Evolutionary conservation across 2,329 filamentous ascomycete genomes (phyloP).

Genomic region (Torrubiellomyces zombiae): DNA sequence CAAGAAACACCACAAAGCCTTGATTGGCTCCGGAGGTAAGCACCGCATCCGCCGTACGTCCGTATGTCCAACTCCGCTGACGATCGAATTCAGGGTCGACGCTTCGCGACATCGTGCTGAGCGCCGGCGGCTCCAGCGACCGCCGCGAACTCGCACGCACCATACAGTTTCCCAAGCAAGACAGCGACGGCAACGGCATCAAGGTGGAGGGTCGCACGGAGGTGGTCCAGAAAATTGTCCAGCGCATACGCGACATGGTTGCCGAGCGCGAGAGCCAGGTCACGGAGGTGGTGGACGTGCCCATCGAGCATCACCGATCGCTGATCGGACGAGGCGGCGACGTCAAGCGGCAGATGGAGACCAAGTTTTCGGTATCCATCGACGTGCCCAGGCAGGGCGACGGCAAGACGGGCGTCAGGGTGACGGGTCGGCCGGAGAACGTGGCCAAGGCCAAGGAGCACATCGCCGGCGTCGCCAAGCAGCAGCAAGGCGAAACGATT

Average conservation of each 20-base stretch:
- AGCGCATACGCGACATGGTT: conserved; percentile 67
- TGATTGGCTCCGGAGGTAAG: conserved; percentile 82
- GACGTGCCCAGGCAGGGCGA: conserved; percentile 86
- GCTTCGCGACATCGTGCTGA: conserved; percentile 70
- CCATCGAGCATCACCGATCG: conserved; percentile 74
- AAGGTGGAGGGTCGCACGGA: conserved; percentile 72
- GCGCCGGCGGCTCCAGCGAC: conserved; percentile 81
- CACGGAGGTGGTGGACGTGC: conserved; percentile 63
- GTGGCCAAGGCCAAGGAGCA: conserved; percentile 79
- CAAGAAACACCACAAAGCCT: conserved; percentile 75
- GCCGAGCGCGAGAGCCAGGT: conserved; percentile 71
- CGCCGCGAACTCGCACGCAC: conserved; percentile 69
- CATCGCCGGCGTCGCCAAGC: conserved; percentile 62
- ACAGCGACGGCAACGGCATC: conserved; percentile 67
- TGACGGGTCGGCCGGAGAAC: conserved; percentile 60
- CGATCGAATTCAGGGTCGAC: conserved; percentile 58
- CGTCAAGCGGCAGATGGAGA: conserved; percentile 68
- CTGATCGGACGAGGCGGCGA: conserved; percentile 89
- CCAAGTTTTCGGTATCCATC: conserved; percentile 69
- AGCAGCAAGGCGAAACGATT: conserved; percentile 78
- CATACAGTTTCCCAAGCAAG: conserved; percentile 86
- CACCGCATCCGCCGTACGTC: no score
- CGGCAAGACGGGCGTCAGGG: conserved; percentile 69
- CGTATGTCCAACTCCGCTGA: no score
- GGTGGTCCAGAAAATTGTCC: conserved; percentile 77